Conservation (phyloP, 495 filamentous ascomycete genomes). For the Hapsidospora chrysogenum region DNA sequence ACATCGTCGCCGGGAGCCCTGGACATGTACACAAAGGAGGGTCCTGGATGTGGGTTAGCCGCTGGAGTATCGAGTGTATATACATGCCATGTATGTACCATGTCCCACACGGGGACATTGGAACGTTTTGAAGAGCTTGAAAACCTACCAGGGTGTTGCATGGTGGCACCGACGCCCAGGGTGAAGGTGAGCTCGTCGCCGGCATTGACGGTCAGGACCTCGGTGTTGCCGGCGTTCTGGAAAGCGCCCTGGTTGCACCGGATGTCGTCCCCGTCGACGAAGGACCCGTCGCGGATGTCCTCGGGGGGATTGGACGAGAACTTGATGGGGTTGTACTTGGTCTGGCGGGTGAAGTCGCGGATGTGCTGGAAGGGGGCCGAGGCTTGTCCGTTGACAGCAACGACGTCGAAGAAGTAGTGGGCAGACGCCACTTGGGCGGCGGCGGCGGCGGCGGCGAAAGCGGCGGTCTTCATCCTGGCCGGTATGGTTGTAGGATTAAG, state of each 20-base stretch:
- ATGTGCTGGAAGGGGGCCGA: constrained; percentile 5
- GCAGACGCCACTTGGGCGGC: constrained; percentile 13
- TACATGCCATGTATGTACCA: too few species aligned
- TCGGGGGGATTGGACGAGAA: constrained; percentile 10
- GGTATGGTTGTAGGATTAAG: too few species aligned
- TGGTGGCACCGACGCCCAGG: constrained; percentile 25
- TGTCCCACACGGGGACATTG: too few species aligned
- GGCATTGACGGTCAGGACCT: constrained; percentile 21
- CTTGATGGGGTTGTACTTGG: constrained; percentile 19
- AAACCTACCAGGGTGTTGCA: constrained; percentile 30
- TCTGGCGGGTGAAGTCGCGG: constrained; percentile 17
- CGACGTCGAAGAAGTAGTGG: constrained; percentile 25
- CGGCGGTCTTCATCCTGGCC: constrained; percentile 11
- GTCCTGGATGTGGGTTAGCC: too few species aligned
- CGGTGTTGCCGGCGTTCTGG: constrained; percentile 10
- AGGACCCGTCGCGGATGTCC: constrained; percentile 10
- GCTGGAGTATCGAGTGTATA: too few species aligned
- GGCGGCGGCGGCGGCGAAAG: constrained; percentile 9
- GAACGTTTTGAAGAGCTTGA: too few species aligned
- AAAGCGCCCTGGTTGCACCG: constrained; percentile 29
- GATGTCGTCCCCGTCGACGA: constrained; percentile 20
- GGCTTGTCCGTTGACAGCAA: constrained; percentile 17
- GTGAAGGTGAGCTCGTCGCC: constrained; percentile 31
- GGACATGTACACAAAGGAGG: constrained; percentile 29
- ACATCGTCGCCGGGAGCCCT: constrained; percentile 22